A percentile compares a stretch with the other conserved stretches of the same genome.
Evolutionary conservation across 2,329 filamentous ascomycete genomes (phyloP).

Genomic region (Colletotrichum sp.): DNA sequence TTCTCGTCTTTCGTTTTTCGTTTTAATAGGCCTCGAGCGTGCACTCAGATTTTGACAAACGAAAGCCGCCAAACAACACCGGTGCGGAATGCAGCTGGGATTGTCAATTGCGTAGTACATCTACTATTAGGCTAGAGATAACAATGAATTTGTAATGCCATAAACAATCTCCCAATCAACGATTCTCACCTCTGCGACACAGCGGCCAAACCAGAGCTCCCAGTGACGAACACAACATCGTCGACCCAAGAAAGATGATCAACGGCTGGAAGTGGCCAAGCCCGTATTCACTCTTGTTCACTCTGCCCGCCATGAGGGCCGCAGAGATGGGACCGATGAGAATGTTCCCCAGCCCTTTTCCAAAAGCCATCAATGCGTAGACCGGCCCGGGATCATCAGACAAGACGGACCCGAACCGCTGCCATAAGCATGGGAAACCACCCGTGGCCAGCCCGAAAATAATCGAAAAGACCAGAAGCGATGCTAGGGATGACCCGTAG

Average conservation of each 20-base stretch:
- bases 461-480: conserved; percentile 55
- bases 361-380: conserved; percentile 31
- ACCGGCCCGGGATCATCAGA: conserved; percentile 29
- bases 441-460: conserved; percentile 64
- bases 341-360: conserved; percentile 33
- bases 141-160: no score
- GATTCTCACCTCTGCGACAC: not conserved
- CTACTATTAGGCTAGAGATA: not conserved
- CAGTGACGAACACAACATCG: conserved; percentile 10
- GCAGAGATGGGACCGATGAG: conserved; percentile 27
- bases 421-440: conserved; percentile 27
- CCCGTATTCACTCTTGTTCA: not conserved
- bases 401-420: conserved; percentile 29
- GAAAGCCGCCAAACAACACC: accelerated
- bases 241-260: conserved; percentile 3
- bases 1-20: not conserved
- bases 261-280: not conserved
- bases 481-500: conserved; percentile 44
- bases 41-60: accelerated
- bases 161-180: no score
- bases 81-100: accelerated
- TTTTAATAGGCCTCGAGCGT: not conserved
- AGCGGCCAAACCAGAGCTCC: not conserved
- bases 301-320: conserved; percentile 10
- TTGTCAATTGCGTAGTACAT: not conserved